Evolutionary conservation across 805 yeast genomes (phyloP).

Genomic region (Kluyveromyces nonfermentans): DNA sequence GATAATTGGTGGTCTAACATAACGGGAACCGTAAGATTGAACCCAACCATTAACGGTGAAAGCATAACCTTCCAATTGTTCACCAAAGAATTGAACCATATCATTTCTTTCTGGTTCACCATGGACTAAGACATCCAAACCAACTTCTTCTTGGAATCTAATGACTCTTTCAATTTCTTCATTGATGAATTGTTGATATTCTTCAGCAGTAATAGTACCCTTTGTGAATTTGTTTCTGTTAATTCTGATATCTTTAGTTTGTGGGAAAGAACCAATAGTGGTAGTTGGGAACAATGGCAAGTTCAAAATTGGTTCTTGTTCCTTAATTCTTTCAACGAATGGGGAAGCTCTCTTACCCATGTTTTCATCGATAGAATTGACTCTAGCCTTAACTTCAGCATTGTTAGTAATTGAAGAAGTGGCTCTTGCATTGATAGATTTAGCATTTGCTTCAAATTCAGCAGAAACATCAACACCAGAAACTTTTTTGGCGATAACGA

Average conservation of each 20-base stretch:
- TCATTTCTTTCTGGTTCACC: slow-evolving; percentile 99
- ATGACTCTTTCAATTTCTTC: slow-evolving; percentile 92
- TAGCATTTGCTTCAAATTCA: slow-evolving; percentile 76
- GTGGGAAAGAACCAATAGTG: slow-evolving; percentile 99
- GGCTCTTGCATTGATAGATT: slow-evolving; percentile 75
- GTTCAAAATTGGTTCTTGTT: slow-evolving; percentile 80
- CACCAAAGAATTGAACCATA: slow-evolving; percentile 99
- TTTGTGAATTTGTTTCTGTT: slow-evolving; percentile 97
- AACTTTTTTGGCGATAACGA: slow-evolving; percentile 76
- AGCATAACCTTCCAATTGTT: slow-evolving; percentile 95
- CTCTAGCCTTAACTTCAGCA: slow-evolving; percentile 80
- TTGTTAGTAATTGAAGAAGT: slow-evolving; percentile 86
- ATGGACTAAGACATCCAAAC: slow-evolving; percentile 95
- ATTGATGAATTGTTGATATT: slow-evolving; percentile 93
- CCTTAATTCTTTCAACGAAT: slow-evolving; percentile 78
- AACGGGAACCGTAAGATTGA: slow-evolving; percentile 99
- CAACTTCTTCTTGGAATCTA: slow-evolving; percentile 99
- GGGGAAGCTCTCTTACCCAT: slow-evolving; percentile 77
- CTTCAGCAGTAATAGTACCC: slow-evolving; percentile 92
- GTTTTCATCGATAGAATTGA: slow-evolving; percentile 65
- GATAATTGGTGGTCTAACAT: slow-evolving; percentile 98
- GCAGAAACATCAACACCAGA: slow-evolving; percentile 73
- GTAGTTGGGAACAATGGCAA: slow-evolving; percentile 99
- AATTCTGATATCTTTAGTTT: slow-evolving; percentile 97
- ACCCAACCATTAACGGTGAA: slow-evolving; percentile 99